Base-by-base conservation (phyloP, 805 yeast genomes). In the Starmerella cellae region DNA sequence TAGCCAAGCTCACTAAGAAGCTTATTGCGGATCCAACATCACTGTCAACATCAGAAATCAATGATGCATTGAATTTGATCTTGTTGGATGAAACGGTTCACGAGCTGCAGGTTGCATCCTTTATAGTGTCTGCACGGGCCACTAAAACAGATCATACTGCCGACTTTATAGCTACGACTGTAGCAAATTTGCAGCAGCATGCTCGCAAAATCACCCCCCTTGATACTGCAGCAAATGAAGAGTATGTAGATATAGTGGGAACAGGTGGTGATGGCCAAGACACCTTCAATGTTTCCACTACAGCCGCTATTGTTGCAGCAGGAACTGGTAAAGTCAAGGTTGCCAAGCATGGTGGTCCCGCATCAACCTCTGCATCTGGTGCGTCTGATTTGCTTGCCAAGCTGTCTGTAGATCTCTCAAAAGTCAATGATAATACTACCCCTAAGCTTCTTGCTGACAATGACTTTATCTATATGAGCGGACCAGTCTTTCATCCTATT, bases 251-350 rank as follows among this genome's bases (percentile, higher is more conserved):
- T 60, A 82, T 91, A 24, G 99, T 91, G 5, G 99, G 99, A 1
- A 91, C 99, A 0, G 99, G 99, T 22, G 99, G 99, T 14, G 99
- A 91, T 58, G 95, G 95, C 2, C 95, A 91, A 57, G 80, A 91
- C 58, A 91, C 99, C 0, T 91, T 91, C 65, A 91, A 91, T 54
- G 98, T 91, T 2, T 80, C 94, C 14, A 91, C 98, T 0, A 82
- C 96, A 2, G 69, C 95, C 1, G 96, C 96, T 1, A 84, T 91
- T 37, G 85, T 91, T 2, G 91, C 85, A 0, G 83, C 97, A 0
- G 99, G 98, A 6, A 79, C 84, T 68, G 39, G 40, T 18, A 71
- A 73, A 4, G 42, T 88, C 33, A 71, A 73, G 19, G 79, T 91
- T 16, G 82, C 94, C 57, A 91, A 91, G 54, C 99, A 91, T 60